Base-by-base conservation (phyloP, 495 filamentous ascomycete genomes). In the Trichocladium uniseriatum region DNA sequence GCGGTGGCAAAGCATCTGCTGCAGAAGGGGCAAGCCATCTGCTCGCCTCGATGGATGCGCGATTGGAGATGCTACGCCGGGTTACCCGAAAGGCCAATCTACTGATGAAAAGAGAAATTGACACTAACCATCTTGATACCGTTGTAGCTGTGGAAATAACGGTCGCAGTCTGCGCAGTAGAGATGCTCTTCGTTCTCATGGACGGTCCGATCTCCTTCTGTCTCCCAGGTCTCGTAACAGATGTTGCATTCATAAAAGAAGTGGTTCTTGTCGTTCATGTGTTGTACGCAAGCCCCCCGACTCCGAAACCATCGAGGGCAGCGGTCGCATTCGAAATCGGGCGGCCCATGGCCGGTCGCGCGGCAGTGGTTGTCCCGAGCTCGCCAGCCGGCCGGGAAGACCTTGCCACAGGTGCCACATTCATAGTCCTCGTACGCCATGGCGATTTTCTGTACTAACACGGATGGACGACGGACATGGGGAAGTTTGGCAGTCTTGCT, bases 11-110 rank as follows among this genome's bases (percentile, higher is more conserved):
- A 63, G n/a, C 15, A 8, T 0, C 22, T 34, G 16, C 38, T 32
- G 57, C 67, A 71, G 43, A 65, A 68, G 10, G 61, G 65, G 29
- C 67, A 71, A 0, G 21, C 9, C 6, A 66, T 50, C 16, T 40
- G 14, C 1, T 35, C 14, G 38, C 56, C 57, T 19, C 62, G 62
- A 34, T 69, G 65, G 35, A 9, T 41, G 14, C 56, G 44, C 3
- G 65, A 67, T 38, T 59, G 54, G 6, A 64, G 51, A 39, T 68
- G 63, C 42, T 52, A 56, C 19, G 67, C 52, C 35, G 27, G 27
- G 27, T 29, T 29, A 29, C 27, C 10, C 10, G n/a, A 29, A 29
- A 29, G 27, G 27, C 27, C 10, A 29, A 29, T 10, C 10, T 10
- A 29, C 27, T 29, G 27, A 5, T 29, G 27, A 29, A 29, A 29